Evolutionary conservation across 1,139 yeast species (phyloP).

Genomic region (Yamadazyma friedrichii): DNA sequence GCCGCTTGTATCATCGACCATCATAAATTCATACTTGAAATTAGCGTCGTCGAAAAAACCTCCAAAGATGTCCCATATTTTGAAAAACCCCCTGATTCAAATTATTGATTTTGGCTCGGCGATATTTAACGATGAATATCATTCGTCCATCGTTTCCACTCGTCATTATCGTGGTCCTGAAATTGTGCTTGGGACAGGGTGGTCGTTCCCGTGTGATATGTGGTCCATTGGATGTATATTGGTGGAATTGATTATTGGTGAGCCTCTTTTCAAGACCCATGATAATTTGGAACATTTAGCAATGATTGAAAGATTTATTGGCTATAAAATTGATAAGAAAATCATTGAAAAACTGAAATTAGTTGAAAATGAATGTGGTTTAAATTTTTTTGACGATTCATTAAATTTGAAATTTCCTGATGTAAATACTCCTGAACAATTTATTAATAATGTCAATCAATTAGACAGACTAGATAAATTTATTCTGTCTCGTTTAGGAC

Average conservation of each 20-base stretch:
- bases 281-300: constrained; percentile 93
- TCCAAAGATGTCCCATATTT: constrained; percentile 48
- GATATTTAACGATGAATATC: constrained; percentile 90
- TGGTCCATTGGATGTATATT: constrained; percentile 97
- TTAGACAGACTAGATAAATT: constrained; percentile 52
- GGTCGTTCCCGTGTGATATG: constrained; percentile 90
- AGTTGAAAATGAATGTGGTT: constrained; percentile 43
- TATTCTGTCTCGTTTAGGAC: constrained; percentile 38
- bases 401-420: constrained; percentile 32
- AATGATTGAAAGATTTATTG: constrained; percentile 82
- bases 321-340: constrained; percentile 37
- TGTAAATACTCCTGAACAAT: constrained; percentile 42
- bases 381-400: constrained; percentile 29
- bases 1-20: constrained; percentile 33
- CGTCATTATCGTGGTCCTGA: constrained; percentile 98
- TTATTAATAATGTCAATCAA: constrained; percentile 51
- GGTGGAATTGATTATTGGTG: constrained; percentile 92
- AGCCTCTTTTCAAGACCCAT: constrained; percentile 91
- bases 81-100: constrained; percentile 78
- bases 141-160: constrained; percentile 87
- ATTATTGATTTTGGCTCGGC: constrained; percentile 97
- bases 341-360: constrained; percentile 38
- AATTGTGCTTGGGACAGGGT: constrained; percentile 87
- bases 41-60: constrained; percentile 25
- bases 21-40: constrained; percentile 30